Evolutionary conservation across 2,329 filamentous ascomycete species (phyloP), one percentile per base, ranked within the genome.

Genomic region (Xylariaceae sp.): DNA sequence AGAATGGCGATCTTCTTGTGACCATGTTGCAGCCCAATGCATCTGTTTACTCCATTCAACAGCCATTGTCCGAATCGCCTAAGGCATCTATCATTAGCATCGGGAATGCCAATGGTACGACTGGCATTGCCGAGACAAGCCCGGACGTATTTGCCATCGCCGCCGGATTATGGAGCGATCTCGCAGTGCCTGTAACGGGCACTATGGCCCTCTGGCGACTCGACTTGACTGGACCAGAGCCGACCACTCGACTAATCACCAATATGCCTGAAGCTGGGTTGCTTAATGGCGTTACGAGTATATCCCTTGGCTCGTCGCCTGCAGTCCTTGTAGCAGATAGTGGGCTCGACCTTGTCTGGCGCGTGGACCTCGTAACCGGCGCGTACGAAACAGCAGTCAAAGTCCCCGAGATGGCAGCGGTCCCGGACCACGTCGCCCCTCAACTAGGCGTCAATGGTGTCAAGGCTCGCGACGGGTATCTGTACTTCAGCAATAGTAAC

Each of bases 1-100:
- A 2, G 6, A 60, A 60, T 43, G 58, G 58, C 19, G 58, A 60
- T 33, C 43, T 60, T 40, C 53, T 60, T 24, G 58, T 57, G 39
- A 60, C 58, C 11, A 53, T 60, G 58, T 7, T 57, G 8, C 24
- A 36, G 4, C 58, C 58, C 19, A 23, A 46, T 9, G 58, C 53
- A 2, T 48, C 48, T 23, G 14, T 58, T 9, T 61, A 54, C 29
- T 44, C 40, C n/a, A 48, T 60, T n/a, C 19, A 46, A 14, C n/a
- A 28, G 24, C 58, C 53, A n/a, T 24, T 57, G 26, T 60, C 58
- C 2, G 39, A 12, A 17, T 53, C 58, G 6, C 43, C 53, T 4
- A 21, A 50, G 29, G 39, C 23, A 16, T 60, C 58, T 19, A 29
- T 57, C 41, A 60, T 57, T 21, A 46, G 16, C 14, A 29, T 60